Base-by-base conservation (phyloP, 192 early-diverging fungal genomes). In the Lunasporangiospora selenospora region DNA sequence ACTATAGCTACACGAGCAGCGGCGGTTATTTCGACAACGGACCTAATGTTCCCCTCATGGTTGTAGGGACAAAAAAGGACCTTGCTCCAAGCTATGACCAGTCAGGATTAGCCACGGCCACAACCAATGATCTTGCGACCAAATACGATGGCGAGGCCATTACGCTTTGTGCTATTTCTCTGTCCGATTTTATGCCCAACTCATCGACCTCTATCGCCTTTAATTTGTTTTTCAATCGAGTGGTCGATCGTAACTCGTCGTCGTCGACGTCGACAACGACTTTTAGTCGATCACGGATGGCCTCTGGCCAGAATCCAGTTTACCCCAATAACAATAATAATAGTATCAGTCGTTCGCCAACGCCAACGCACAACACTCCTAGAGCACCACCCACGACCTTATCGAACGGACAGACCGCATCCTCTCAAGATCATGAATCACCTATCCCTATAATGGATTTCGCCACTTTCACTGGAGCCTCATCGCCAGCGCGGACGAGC, bases 71-170 rank as follows among this genome's bases (percentile, higher is more conserved):
- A 13, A 73, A 73, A 23, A 73, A 38, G 11, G 69, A 73, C 27
- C 55, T 73, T 23, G 46, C 52, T 0, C 11, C 30, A 15, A 26
- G 48, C 15, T 40, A 21, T 16, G 48, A 58, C 18, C 34, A 34
- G 18, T 48, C 34, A 5, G n/a, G n/a, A n/a, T n/a, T n/a, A n/a
- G n/a, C n/a, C n/a, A 32, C 15, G 13, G 44, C 36, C 15, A 6
- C 8, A 26, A 51, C 50, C 6, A 15, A 24, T 4, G 55, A 66
- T 26, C 33, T 66, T 26, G 64, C 41, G 2, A 7, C 40, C n/a
- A 66, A 71, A 24, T 62, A 71, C 36, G 59, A 48, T 12, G 67
- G 67, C n/a, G 67, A 71, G 33, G 49, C 67, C 16, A 51, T 71
- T 32, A 60, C 58, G 4, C 38, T 71, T 3, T 62, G 59, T 9